Evolutionary conservation across 768 basidiomycete genomes (phyloP).

Genomic region (Chalciporus chontae): DNA sequence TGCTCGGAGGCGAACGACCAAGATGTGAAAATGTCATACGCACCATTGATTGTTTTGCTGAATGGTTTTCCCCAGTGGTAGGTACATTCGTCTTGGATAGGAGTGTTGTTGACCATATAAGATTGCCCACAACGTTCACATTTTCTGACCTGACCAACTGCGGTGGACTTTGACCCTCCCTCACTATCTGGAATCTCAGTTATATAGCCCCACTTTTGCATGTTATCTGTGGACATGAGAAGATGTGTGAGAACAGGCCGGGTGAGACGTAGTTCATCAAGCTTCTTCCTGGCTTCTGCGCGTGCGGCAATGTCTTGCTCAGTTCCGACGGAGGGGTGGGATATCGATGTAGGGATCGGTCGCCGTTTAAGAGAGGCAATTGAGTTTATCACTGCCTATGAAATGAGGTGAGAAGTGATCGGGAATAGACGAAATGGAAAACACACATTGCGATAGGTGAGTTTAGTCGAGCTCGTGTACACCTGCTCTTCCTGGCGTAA

Average conservation of each 20-base stretch:
- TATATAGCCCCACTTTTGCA: conserved; percentile 70
- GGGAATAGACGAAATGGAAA: neutral
- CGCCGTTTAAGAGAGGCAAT: conserved; percentile 52
- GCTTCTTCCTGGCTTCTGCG: conserved; percentile 48
- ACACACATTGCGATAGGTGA: conserved; percentile 80
- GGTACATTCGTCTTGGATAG: conserved; percentile 61
- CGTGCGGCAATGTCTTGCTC: conserved; percentile 59
- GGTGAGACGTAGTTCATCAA: conserved; percentile 53
- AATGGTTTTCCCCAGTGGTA: conserved; percentile 82
- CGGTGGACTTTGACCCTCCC: conserved; percentile 62
- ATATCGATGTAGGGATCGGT: conserved; percentile 48
- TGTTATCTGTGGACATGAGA: conserved; percentile 52
- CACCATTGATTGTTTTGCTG: conserved; percentile 63
- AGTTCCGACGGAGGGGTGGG: conserved; percentile 77
- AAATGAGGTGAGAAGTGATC: conserved; percentile 11
- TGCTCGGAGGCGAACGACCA: neutral
- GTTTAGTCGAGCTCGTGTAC: conserved; percentile 68
- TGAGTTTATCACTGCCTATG: conserved; percentile 49
- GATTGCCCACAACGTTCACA: conserved; percentile 80
- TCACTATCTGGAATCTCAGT: conserved; percentile 59
- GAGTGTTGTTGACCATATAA: conserved; percentile 61
- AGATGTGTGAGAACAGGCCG: conserved; percentile 52
- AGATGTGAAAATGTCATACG: conserved; percentile 12
- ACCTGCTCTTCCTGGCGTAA: conserved; percentile 79
- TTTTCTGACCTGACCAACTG: conserved; percentile 55